Evolutionary conservation across 2,329 filamentous ascomycete species (phyloP).

Genomic region (Gaeumannomyces tritici): DNA sequence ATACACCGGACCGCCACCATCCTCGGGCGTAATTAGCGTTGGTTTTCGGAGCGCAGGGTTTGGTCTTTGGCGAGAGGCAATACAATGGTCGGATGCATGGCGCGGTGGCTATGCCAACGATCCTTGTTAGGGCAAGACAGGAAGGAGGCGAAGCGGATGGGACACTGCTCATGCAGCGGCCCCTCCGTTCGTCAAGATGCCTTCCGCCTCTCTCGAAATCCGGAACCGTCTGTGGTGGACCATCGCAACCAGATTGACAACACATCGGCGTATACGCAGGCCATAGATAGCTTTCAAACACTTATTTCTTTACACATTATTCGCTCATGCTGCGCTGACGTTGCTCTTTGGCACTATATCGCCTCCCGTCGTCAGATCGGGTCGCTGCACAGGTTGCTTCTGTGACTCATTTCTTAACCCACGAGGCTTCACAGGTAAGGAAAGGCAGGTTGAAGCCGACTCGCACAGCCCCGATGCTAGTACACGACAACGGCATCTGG

Average conservation of each 20-base stretch:
- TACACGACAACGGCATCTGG: background rate
- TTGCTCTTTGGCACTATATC: too few species aligned
- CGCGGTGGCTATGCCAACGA: background rate
- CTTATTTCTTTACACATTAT: background rate
- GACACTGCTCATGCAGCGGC: background rate
- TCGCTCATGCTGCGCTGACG: background rate
- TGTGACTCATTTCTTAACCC: too few species aligned
- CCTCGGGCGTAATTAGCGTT: background rate
- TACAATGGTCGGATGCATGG: background rate
- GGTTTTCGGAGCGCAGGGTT: background rate
- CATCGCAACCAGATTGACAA: background rate
- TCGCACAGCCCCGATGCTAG: background rate
- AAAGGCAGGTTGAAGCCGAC: too few species aligned
- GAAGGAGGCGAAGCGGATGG: background rate
- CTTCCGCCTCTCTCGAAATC: background rate
- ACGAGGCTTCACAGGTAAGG: background rate
- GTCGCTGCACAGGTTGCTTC: too few species aligned
- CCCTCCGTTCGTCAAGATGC: background rate
- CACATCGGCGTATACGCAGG: background rate
- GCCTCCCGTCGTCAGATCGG: too few species aligned
- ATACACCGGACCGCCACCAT: too few species aligned
- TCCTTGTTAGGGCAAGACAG: background rate
- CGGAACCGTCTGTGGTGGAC: background rate
- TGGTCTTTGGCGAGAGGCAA: background rate
- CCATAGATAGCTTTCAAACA: background rate